These are phyloP conservation scores for Mrakia gelida DNA, from an alignment of 768 basidiomycete species.

Conservation along the genomic window DNA sequence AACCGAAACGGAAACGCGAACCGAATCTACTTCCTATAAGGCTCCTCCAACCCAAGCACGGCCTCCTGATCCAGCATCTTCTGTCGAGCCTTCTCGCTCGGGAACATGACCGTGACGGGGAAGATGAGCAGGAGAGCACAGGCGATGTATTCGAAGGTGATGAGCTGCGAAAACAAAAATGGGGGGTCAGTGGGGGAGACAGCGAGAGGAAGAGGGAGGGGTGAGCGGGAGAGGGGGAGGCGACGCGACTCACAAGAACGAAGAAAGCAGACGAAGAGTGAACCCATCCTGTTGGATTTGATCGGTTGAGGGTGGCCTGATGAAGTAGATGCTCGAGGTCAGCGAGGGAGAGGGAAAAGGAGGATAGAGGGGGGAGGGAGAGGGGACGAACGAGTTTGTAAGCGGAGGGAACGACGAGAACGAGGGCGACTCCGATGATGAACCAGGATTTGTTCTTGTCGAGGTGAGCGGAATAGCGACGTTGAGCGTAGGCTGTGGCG, in stretches of 20 bases:
- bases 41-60: not conserved
- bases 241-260: slow-evolving; percentile 10
- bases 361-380: no score
- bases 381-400: not conserved
- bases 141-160: not conserved
- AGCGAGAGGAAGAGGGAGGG: not conserved
- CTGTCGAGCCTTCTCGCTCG: not conserved
- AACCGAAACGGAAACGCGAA: no score
- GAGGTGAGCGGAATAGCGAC: not conserved
- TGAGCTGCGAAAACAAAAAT: not conserved
- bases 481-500: not conserved
- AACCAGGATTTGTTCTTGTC: not conserved
- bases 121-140: not conserved
- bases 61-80: not conserved
- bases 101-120: not conserved
- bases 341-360: no score
- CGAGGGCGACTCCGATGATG: not conserved
- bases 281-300: not conserved
- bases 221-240: no score
- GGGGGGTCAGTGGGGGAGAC: not conserved
- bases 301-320: not conserved
- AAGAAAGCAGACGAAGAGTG: not conserved
- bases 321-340: no score
- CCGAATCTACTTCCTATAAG: no score
- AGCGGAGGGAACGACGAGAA: not conserved